Conservation (phyloP, 2,329 filamentous ascomycete species). For the Aspergillus uvarum region DNA sequence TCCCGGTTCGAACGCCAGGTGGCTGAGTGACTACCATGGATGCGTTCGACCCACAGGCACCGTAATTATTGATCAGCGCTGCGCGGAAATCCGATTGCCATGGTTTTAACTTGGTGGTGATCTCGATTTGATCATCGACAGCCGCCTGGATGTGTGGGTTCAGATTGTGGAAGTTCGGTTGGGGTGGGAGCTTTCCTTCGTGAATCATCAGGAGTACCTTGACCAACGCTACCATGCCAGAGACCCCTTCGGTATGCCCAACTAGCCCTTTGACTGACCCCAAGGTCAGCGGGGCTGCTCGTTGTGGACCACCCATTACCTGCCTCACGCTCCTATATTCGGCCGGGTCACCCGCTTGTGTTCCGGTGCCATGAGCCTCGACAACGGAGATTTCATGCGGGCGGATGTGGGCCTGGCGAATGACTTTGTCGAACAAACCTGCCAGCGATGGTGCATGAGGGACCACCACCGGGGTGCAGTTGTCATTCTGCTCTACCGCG, state of each 20-base stretch:
- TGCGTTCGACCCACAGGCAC: slow-evolving; percentile 26
- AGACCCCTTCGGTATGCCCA: slow-evolving; percentile 36
- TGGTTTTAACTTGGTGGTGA: slow-evolving; percentile 12
- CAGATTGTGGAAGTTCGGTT: slow-evolving; percentile 24
- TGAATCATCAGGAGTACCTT: slow-evolving; percentile 35
- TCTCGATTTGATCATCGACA: slow-evolving; percentile 12
- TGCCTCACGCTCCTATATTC: slow-evolving; percentile 28
- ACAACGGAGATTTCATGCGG: slow-evolving; percentile 32
- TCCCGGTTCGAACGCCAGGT: background rate
- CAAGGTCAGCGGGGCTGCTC: slow-evolving; percentile 19
- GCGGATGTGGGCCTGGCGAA: slow-evolving; percentile 22
- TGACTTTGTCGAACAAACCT: slow-evolving; percentile 30
- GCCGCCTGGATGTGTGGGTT: slow-evolving; percentile 19
- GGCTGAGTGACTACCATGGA: slow-evolving; percentile 28
- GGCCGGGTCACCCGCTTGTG: slow-evolving; percentile 31
- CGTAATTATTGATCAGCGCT: slow-evolving; percentile 28
- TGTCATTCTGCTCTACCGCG: slow-evolving; percentile 36
- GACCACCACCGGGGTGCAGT: slow-evolving; percentile 25
- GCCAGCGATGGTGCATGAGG: slow-evolving; percentile 26
- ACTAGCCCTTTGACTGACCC: slow-evolving; percentile 36
- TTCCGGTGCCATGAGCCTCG: slow-evolving; percentile 38
- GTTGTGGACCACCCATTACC: slow-evolving; percentile 20
- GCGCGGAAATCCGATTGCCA: slow-evolving; percentile 14
- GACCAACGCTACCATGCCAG: slow-evolving; percentile 33
- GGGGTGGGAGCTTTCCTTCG: slow-evolving; percentile 19